phyloP scores from a whole-genome alignment of 2,329 filamentous ascomycete species.

The Fusarium sp. region DNA sequence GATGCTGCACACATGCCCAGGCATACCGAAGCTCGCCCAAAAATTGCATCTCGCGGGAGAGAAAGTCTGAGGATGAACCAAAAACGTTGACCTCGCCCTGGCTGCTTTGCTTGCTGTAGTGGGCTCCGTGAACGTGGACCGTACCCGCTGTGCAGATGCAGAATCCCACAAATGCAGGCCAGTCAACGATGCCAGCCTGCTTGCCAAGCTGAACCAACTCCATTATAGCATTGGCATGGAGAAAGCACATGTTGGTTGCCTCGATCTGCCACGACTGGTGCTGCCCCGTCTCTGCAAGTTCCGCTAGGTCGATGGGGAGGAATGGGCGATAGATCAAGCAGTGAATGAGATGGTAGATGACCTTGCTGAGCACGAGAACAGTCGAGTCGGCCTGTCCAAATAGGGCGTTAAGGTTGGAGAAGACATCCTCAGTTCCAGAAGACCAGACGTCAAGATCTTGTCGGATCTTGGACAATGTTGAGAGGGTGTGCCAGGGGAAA shows the following conservation, averaged over 20 bases:
- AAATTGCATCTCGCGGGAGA: constrained; percentile 84
- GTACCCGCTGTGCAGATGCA: constrained; percentile 89
- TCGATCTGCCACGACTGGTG: constrained; percentile 95
- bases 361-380: constrained; percentile 82
- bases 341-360: constrained; percentile 88
- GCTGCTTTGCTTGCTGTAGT: constrained; percentile 72
- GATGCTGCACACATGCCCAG: constrained; percentile 84
- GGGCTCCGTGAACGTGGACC: constrained; percentile 86
- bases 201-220: constrained; percentile 85
- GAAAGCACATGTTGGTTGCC: constrained; percentile 86
- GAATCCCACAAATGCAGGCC: constrained; percentile 88
- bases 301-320: constrained; percentile 84
- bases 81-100: constrained; percentile 72
- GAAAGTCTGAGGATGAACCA: constrained; percentile 72
- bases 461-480: constrained; percentile 86
- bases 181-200: constrained; percentile 80
- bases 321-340: constrained; percentile 90
- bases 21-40: constrained; percentile 79
- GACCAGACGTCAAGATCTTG: constrained; percentile 90
- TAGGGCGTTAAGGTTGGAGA: constrained; percentile 78
- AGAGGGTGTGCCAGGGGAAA: constrained; percentile 90
- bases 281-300: constrained; percentile 82
- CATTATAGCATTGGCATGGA: constrained; percentile 88
- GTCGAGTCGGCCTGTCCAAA: constrained; percentile 85
- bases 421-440: constrained; percentile 82